Evolutionary conservation across 805 yeast species (phyloP).

Genomic region (Cyberlindnera japonica): DNA sequence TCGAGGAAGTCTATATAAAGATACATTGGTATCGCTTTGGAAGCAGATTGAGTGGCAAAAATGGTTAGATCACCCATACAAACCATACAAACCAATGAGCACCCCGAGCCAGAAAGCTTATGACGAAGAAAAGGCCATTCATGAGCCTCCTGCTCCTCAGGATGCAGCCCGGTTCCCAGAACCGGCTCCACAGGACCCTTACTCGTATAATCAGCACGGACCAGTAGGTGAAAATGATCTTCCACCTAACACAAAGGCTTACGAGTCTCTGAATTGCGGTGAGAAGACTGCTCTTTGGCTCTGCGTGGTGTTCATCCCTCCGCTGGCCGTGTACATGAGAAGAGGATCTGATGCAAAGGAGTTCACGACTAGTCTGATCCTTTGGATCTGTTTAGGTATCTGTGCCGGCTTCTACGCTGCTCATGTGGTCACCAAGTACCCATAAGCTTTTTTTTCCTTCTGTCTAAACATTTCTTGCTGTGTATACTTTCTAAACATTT

Average conservation of each 20-base stretch:
- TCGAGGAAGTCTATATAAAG: no score
- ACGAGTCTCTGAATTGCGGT: neutral
- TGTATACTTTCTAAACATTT: no score
- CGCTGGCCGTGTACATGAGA: neutral
- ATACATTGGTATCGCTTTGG: no score
- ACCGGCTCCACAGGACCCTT: neutral
- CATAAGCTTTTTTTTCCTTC: neutral
- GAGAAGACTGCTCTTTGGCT: neutral
- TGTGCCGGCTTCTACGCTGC: neutral
- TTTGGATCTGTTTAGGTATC: slow-evolving; percentile 1
- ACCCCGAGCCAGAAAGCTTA: no score
- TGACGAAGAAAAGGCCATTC: neutral
- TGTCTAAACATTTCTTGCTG: no score
- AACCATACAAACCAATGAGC: no score
- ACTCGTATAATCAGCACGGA: neutral
- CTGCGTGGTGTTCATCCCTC: neutral
- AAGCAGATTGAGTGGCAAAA: no score
- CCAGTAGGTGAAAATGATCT: neutral
- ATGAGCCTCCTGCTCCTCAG: neutral
- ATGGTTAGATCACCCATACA: no score
- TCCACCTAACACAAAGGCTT: neutral
- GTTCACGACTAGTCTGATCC: neutral
- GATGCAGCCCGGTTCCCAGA: neutral
- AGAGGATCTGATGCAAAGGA: neutral
- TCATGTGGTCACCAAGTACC: neutral